Base-by-base conservation (phyloP, 495 filamentous ascomycete species). In the Xylaria scruposa region DNA sequence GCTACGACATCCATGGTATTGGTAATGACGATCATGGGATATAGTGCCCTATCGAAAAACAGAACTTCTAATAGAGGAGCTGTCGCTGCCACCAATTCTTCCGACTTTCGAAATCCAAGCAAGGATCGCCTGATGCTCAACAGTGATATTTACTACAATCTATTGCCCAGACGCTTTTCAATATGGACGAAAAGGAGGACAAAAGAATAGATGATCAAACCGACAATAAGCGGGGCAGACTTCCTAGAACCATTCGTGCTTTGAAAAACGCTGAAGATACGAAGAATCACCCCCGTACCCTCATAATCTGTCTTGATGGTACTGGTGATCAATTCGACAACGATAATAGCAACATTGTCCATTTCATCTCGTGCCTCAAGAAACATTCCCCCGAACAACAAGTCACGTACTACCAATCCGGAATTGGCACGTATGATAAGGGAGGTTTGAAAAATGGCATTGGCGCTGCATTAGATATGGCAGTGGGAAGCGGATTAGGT, bases 331-430 rank as follows among this genome's bases (percentile, higher is more conserved):
- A 79, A 58, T 83, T 81, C 71, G 81, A 83, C 69, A 75, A 72
- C 31, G 81, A 83, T 53, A 83, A 83, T 62, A 81, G 77, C 73
- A 83, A 83, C 72, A 78, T 82, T 4, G 81, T 83, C 42, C 75
- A 83, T 53, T 79, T 83, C 44, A 76, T 82, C 24, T 77, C 77
- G 3, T 81, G 79, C 60, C 75, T 83, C 38, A 82, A 83, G 71
- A 83, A 83, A 71, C 75, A 79, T 58, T 71, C 72, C n/a, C 70
- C 71, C 4, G 66, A 62, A 58, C 17, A 70, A 31, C 82, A 83
- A 70, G 67, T 83, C 42, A 79, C 79, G 0, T 83, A 83, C 67
- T 83, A 82, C 68, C 82, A 83, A 71, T 76, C 80, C 59, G 80
- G 82, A 13, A 82, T 83, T 71, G 81, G 81, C 15, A 83, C 81